Percentiles rank a stretch among this genome's conserved stretches.
These are phyloP conservation scores for Saturnispora gosingensis DNA, from an alignment of 805 yeast species.

Conservation along the genomic window DNA sequence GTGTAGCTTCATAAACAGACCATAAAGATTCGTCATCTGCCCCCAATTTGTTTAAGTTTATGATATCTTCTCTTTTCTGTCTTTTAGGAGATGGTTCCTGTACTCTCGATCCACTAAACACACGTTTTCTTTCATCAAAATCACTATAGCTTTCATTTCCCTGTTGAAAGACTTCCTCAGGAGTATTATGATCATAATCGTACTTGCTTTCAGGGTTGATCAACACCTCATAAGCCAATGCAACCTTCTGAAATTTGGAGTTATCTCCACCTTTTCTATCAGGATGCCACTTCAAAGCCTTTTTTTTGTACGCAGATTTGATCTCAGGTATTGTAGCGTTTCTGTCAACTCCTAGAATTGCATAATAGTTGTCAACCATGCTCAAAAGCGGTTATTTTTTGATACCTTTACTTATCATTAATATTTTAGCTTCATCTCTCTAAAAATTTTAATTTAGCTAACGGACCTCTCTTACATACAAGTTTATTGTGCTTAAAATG, in stretches of 20 bases:
- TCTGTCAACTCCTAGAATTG: constrained; percentile 44
- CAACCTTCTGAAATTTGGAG: constrained; percentile 72
- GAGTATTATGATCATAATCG: constrained; percentile 45
- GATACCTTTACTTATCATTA: neutral
- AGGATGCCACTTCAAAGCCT: constrained; percentile 69
- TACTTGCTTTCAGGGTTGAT: constrained; percentile 61
- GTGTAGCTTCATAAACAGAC: constrained; percentile 3
- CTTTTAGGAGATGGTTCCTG: constrained; percentile 1
- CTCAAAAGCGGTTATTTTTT: neutral
- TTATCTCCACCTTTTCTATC: constrained; percentile 79
- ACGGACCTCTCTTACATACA: neutral
- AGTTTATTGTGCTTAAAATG: constrained; percentile 8
- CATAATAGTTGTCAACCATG: constrained; percentile 33
- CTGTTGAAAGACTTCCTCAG: neutral
- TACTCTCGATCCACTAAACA: neutral
- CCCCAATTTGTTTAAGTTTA: neutral
- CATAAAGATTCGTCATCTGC: constrained; percentile 6
- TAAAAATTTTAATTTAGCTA: neutral
- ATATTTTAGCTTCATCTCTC: neutral
- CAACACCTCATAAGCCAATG: constrained; percentile 69
- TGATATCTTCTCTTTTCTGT: neutral
- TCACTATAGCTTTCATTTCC: neutral
- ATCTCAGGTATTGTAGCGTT: constrained; percentile 50
- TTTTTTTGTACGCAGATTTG: constrained; percentile 70
- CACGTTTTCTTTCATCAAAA: neutral